Evolutionary conservation across 2,329 filamentous ascomycete genomes (phyloP).

Genomic region (Geosmithia flava): DNA sequence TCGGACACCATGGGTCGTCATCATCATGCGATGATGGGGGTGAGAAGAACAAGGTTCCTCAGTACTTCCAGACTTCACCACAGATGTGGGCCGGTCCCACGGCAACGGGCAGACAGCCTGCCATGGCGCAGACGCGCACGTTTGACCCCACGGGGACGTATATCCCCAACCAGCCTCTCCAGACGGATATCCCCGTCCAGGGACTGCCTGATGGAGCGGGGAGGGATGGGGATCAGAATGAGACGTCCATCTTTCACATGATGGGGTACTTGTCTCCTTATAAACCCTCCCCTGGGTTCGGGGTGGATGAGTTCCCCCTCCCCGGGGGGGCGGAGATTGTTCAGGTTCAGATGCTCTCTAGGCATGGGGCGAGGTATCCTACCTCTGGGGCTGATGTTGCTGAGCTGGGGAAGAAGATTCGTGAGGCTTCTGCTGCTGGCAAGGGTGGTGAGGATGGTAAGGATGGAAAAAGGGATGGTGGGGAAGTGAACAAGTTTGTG

Average conservation of each 20-base stretch:
- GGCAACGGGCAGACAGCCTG: constrained; percentile 56
- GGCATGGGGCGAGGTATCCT: constrained; percentile 64
- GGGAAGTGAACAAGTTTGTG: too few species aligned
- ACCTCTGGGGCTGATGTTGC: constrained; percentile 45
- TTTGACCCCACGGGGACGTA: constrained; percentile 54
- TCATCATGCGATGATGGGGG: constrained; percentile 5
- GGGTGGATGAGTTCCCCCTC: constrained; percentile 58
- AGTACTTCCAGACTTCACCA: constrained; percentile 51
- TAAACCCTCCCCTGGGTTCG: constrained; percentile 59
- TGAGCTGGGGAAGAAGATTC: constrained; percentile 43
- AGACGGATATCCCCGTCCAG: constrained; percentile 56
- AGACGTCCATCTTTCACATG: constrained; percentile 56
- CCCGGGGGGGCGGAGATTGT: constrained; percentile 55
- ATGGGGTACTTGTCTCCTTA: constrained; percentile 60
- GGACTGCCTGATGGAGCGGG: constrained; percentile 33
- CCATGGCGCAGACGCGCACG: constrained; percentile 58
- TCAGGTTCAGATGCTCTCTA: constrained; percentile 59
- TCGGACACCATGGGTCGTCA: constrained; percentile 21
- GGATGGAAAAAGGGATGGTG: too few species aligned
- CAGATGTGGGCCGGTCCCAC: constrained; percentile 53
- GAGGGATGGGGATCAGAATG: constrained; percentile 19
- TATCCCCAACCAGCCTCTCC: constrained; percentile 56
- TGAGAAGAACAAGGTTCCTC: constrained; percentile 29
- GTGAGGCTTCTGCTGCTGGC: constrained; percentile 43
- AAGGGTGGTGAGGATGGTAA: too few species aligned